A percentile compares a stretch with the other conserved stretches of the same genome.
Conservation (phyloP, 2,329 filamentous ascomycete genomes). For the Paecilomyces formosus region DNA sequence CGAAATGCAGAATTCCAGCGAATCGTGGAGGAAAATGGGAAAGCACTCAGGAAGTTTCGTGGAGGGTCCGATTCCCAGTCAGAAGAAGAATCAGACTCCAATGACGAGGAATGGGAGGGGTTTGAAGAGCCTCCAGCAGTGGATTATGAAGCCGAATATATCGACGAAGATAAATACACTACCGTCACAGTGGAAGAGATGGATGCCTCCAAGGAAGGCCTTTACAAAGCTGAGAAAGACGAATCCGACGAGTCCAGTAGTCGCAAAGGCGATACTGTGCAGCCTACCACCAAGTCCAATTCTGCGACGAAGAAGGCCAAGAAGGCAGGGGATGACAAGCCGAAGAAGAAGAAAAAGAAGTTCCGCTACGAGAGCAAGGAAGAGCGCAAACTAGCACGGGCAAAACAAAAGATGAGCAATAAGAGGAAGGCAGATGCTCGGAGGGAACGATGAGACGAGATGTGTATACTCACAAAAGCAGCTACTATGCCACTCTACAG, state of each 20-base stretch:
- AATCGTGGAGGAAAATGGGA: constrained; percentile 71
- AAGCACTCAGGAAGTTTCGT: constrained; percentile 57
- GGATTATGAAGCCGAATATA: constrained; percentile 84
- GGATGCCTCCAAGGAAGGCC: constrained; percentile 65
- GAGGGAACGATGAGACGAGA: constrained; percentile 26
- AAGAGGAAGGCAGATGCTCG: constrained; percentile 59
- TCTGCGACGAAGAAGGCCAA: constrained; percentile 44
- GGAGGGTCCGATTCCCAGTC: constrained; percentile 27
- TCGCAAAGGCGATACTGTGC: constrained; percentile 22
- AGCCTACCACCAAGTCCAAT: constrained; percentile 18
- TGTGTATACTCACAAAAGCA: not conserved
- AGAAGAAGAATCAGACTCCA: constrained; percentile 27
- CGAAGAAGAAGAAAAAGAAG: constrained; percentile 79
- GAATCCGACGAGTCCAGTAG: constrained; percentile 16
- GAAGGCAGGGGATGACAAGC: constrained; percentile 37
- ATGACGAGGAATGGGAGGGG: constrained; percentile 57
- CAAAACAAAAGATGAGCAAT: constrained; percentile 62
- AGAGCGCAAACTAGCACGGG: constrained; percentile 59
- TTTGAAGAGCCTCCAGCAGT: constrained; percentile 50
- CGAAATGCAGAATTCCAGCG: constrained; percentile 73
- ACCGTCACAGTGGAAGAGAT: constrained; percentile 92
- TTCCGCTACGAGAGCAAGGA: constrained; percentile 88
- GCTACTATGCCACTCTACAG: not conserved
- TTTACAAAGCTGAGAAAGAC: constrained; percentile 48
- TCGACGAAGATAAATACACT: constrained; percentile 93